phyloP scores from a whole-genome alignment of 345 rosid species.

The Gossypium longicalyx region DNA sequence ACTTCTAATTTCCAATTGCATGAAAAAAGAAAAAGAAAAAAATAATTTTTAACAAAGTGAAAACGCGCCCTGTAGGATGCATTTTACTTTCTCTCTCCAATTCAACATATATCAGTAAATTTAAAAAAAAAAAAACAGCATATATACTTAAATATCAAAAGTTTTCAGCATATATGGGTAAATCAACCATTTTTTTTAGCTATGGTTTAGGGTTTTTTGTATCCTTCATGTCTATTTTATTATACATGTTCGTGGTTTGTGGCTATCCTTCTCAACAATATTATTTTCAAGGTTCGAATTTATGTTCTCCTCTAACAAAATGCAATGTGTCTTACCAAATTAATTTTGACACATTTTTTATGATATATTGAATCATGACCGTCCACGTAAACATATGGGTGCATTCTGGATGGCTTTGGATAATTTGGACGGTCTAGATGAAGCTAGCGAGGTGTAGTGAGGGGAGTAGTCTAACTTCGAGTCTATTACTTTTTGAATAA shows the following conservation, averaged over 20 bases:
- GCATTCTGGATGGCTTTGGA: not conserved
- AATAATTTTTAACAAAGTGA: too few relatives aligned
- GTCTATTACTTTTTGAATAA: not conserved
- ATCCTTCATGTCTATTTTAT: not conserved
- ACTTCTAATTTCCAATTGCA: too few relatives aligned
- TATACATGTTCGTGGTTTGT: too few relatives aligned
- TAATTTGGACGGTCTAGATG: not conserved
- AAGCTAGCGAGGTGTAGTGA: not conserved
- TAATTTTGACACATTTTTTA: not conserved
- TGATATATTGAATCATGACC: not conserved
- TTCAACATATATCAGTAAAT: too few relatives aligned
- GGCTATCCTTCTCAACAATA: accelerated
- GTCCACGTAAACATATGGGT: not conserved
- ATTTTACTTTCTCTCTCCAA: too few relatives aligned
- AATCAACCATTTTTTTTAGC: too few relatives aligned
- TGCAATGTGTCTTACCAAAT: not conserved
- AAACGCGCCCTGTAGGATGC: too few relatives aligned
- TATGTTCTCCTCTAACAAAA: not conserved
- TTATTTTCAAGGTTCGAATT: too few relatives aligned
- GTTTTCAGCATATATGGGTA: too few relatives aligned
- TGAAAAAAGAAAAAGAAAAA: too few relatives aligned
- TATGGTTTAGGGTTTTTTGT: too few relatives aligned
- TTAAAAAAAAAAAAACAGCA: accelerated
- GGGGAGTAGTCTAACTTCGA: not conserved
- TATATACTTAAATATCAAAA: too few relatives aligned